Conservation (phyloP, 208 protist genomes). For the Leishmania gerbilli region DNA sequence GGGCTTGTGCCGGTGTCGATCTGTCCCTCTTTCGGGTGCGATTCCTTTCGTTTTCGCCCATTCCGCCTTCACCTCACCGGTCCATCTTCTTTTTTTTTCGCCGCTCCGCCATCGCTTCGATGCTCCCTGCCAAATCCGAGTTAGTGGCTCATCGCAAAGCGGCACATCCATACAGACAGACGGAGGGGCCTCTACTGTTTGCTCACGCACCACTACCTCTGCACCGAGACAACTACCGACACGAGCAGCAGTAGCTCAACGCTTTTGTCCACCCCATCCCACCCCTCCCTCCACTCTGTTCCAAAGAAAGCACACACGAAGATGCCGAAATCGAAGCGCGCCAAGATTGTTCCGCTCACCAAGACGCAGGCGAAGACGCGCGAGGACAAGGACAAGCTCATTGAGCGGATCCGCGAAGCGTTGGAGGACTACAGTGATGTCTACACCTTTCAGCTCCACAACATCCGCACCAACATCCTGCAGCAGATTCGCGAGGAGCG, state of each 20-base stretch:
- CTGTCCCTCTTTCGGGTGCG: background rate
- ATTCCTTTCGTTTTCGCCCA: background rate
- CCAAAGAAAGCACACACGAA: background rate
- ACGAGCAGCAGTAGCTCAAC: background rate
- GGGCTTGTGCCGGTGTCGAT: background rate
- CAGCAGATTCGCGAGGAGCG: conserved; percentile 92
- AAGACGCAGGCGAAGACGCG: conserved; percentile 91
- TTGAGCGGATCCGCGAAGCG: conserved; percentile 86
- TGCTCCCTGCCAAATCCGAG: background rate
- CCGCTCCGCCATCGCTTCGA: background rate
- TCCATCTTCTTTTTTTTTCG: background rate
- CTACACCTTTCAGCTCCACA: conserved; percentile 87
- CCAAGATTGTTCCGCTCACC: conserved; percentile 86
- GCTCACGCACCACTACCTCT: background rate
- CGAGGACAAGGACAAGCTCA: conserved; percentile 91
- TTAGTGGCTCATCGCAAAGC: background rate
- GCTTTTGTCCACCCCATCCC: background rate
- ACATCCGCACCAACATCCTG: conserved; percentile 89
- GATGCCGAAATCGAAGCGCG: conserved; percentile 90
- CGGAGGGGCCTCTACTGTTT: background rate
- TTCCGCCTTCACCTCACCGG: background rate
- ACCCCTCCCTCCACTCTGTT: background rate
- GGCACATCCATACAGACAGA: background rate
- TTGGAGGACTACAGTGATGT: conserved; percentile 86
- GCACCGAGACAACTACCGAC: background rate